A percentile compares a stretch with the other conserved stretches of the same genome.
These are phyloP conservation scores for Pleurotus tuber-regium DNA, from an alignment of 768 basidiomycete species.

Conservation along the genomic window DNA sequence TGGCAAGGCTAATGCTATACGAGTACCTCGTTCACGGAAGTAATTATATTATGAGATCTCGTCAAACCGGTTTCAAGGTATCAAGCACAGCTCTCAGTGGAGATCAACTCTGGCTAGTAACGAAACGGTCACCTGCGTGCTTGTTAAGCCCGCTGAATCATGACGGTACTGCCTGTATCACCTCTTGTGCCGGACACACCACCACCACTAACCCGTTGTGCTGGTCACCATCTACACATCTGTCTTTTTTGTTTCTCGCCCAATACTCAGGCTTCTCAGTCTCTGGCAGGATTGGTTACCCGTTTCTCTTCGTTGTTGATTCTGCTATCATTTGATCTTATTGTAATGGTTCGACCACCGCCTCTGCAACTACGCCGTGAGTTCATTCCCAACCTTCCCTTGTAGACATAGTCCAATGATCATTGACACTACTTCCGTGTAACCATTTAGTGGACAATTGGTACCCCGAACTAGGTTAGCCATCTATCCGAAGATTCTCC, in stretches of 20 bases:
- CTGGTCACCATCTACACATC: background rate
- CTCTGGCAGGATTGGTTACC: constrained; percentile 4
- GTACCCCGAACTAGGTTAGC: constrained; percentile 1
- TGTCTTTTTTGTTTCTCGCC: no score
- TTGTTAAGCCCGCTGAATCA: background rate
- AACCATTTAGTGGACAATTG: constrained; percentile 9
- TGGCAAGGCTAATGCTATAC: no score
- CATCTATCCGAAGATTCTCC: no score
- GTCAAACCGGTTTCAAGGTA: no score
- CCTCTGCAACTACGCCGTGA: constrained; percentile 3
- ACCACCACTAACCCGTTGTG: background rate
- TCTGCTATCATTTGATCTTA: background rate
- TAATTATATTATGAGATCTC: no score
- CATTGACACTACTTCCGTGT: background rate
- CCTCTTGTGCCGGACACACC: constrained; percentile 4
- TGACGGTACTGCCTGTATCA: background rate
- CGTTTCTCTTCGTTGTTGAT: background rate
- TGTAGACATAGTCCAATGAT: background rate
- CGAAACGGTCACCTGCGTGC: background rate
- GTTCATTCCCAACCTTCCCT: background rate
- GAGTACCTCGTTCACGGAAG: no score
- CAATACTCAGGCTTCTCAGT: background rate
- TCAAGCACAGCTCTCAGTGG: no score
- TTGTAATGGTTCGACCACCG: constrained; percentile 6
- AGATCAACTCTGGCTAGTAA: no score